A percentile compares a stretch with the other conserved stretches of the same genome.
Evolutionary conservation across 108 stramenopile species (phyloP).

Genomic region (Schizochytrium sp.): DNA sequence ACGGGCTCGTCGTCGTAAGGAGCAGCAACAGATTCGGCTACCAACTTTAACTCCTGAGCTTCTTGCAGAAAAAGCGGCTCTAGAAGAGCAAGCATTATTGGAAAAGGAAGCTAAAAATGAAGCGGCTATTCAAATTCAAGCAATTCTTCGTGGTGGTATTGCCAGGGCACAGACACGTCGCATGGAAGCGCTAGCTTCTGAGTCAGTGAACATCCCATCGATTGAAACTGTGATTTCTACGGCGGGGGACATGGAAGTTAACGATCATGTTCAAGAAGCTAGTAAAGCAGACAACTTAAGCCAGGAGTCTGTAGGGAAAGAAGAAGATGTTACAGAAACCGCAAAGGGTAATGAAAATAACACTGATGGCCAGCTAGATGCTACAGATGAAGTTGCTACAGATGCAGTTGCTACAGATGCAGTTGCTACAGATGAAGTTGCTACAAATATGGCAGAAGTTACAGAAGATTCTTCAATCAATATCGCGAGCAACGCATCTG

Average conservation of each 20-base stretch:
- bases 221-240: neutral
- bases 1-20: conserved; percentile 1
- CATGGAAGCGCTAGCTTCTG: neutral
- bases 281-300: no score
- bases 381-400: no score
- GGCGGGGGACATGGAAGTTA: neutral
- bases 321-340: no score
- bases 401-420: no score
- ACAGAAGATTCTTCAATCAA: no score
- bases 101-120: conserved; percentile 3
- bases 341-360: no score
- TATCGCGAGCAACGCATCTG: no score
- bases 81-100: neutral
- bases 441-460: no score
- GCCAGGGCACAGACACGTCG: neutral
- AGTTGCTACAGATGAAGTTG: no score
- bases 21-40: neutral
- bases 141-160: neutral
- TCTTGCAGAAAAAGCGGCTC: neutral
- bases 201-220: neutral
- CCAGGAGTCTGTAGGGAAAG: no score
- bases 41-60: neutral
- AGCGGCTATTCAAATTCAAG: conserved; percentile 49
- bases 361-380: no score
- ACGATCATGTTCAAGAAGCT: neutral